A percentile compares a stretch with the other conserved stretches of the same genome.
phyloP scores from a whole-genome alignment of 139 green algal species.

The Picochlorum sp. region DNA sequence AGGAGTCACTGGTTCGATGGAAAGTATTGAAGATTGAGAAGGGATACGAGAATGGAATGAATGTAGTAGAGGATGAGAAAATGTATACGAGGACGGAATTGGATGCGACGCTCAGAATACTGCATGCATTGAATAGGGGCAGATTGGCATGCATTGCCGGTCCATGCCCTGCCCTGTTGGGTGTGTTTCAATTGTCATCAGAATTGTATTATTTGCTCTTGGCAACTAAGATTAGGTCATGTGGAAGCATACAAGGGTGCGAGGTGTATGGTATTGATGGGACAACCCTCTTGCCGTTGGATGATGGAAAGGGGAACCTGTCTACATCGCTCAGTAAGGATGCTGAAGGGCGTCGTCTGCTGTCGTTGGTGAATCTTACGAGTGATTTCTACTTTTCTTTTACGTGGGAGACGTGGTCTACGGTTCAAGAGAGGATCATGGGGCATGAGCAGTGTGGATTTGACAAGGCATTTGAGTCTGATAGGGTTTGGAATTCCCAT shows the following conservation, averaged over 20 bases:
- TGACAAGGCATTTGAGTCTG: slow-evolving; percentile 47
- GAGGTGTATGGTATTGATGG: slow-evolving; percentile 69
- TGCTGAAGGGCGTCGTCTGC: slow-evolving; percentile 56
- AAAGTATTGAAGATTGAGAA: slow-evolving; percentile 45
- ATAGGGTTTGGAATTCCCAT: slow-evolving; percentile 92
- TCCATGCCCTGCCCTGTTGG: slow-evolving; percentile 53
- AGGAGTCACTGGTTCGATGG: slow-evolving; percentile 11
- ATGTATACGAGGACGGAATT: slow-evolving; percentile 47
- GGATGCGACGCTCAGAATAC: slow-evolving; percentile 30
- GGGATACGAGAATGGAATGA: slow-evolving; percentile 15
- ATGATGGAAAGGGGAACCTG: slow-evolving; percentile 16
- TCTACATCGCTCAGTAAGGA: slow-evolving; percentile 6
- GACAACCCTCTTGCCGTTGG: slow-evolving; percentile 66
- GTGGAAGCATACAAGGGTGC: slow-evolving; percentile 68
- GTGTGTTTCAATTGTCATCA: slow-evolving; percentile 40
- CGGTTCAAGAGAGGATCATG: slow-evolving; percentile 60
- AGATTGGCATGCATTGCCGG: slow-evolving; percentile 47
- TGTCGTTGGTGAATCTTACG: slow-evolving; percentile 78
- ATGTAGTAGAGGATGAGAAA: slow-evolving; percentile 43
- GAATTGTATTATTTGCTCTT: slow-evolving; percentile 82
- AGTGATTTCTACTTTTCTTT: slow-evolving; percentile 91
- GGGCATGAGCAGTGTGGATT: not conserved
- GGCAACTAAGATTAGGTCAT: slow-evolving; percentile 51
- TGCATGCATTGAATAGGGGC: slow-evolving; percentile 39
- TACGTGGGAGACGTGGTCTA: slow-evolving; percentile 66